Conservation (phyloP, 768 basidiomycete genomes). For the Kondoa malvinella region DNA sequence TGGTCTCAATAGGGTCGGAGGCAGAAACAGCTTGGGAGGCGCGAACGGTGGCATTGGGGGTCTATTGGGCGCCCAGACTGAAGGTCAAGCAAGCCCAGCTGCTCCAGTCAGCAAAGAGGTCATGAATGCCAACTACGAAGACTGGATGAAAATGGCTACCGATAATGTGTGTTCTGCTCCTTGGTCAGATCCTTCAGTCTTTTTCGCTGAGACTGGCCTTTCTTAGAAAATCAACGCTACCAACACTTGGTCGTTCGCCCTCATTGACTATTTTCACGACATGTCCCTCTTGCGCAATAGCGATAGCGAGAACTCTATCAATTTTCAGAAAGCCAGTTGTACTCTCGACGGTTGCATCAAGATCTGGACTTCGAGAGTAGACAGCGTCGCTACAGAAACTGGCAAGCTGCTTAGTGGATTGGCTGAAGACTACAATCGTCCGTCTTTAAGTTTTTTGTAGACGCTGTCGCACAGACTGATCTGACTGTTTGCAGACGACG, state of each 20-base stretch:
- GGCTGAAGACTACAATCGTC: slow-evolving; percentile 47
- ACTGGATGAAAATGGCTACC: slow-evolving; percentile 99
- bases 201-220: background rate
- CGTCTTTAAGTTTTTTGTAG: slow-evolving; percentile 31
- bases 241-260: slow-evolving; percentile 93
- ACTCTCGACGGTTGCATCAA: slow-evolving; percentile 98
- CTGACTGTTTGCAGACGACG: slow-evolving; percentile 41
- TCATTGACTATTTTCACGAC: slow-evolving; percentile 98
- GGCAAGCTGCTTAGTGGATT: slow-evolving; percentile 87
- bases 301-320: slow-evolving; percentile 83
- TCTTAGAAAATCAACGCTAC: slow-evolving; percentile 90
- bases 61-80: background rate
- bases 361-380: slow-evolving; percentile 96
- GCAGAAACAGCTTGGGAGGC: background rate
- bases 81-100: background rate
- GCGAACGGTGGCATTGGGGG: background rate
- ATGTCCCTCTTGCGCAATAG: slow-evolving; percentile 80
- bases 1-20: background rate
- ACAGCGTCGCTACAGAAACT: slow-evolving; percentile 89
- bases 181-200: background rate
- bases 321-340: slow-evolving; percentile 94
- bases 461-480: background rate
- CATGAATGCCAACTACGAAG: slow-evolving; percentile 40
- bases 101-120: slow-evolving; percentile 8
- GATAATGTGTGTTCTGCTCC: slow-evolving; percentile 59